phyloP scores from a whole-genome alignment of 2,329 filamentous ascomycete species.

The Colletotrichum godetiae region DNA sequence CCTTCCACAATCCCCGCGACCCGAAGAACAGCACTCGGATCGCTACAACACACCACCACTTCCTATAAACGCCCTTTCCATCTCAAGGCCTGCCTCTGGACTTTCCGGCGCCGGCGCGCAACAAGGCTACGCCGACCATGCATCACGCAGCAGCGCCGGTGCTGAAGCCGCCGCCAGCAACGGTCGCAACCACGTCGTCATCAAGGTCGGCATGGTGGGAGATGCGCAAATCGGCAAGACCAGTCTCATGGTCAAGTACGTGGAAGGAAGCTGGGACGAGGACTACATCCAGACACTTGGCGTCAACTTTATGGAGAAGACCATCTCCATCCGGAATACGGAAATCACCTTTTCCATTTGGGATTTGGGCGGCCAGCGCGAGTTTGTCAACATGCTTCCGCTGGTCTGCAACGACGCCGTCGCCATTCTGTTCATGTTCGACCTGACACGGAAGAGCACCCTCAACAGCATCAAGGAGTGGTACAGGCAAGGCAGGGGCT shows the following conservation, averaged over 20 bases:
- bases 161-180: constrained; percentile 49
- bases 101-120: constrained; percentile 57
- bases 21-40: constrained; percentile 56
- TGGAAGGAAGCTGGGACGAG: constrained; percentile 99
- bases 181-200: constrained; percentile 83
- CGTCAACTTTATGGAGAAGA: constrained; percentile 99
- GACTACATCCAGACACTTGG: constrained; percentile 99
- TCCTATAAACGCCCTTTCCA: constrained; percentile 49
- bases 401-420: constrained; percentile 99
- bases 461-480: constrained; percentile 99
- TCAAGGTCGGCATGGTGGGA: constrained; percentile 99
- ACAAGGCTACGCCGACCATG: constrained; percentile 57
- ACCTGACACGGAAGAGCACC: constrained; percentile 96
- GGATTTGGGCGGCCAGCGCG: constrained; percentile 96
- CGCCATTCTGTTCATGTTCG: constrained; percentile 99
- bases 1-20: constrained; percentile 50
- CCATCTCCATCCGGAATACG: constrained; percentile 98
- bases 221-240: constrained; percentile 99
- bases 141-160: constrained; percentile 52
- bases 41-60: constrained; percentile 61
- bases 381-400: constrained; percentile 99
- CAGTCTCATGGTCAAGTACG: constrained; percentile 99
- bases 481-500: constrained; percentile 96
- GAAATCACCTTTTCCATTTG: constrained; percentile 99
- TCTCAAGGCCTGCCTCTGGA: constrained; percentile 67